Evolutionary conservation across 1,139 yeast genomes (phyloP), one percentile per base, ranked within the genome.

Genomic region (Blastobotrys aristatus): DNA sequence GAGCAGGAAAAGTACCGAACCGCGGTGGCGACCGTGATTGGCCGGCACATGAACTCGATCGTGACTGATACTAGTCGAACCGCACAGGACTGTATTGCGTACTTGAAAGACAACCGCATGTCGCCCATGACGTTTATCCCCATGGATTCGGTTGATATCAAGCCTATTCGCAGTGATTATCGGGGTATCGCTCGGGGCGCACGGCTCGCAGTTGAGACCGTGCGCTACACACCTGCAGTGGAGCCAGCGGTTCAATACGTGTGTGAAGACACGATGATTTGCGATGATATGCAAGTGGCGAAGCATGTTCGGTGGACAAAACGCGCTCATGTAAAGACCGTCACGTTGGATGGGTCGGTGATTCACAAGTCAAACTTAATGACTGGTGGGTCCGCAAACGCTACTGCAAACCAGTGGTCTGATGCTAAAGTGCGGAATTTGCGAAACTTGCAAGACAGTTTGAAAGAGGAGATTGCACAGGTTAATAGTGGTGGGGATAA

Each of bases 41-140:
- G 97, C 3, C 76, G 78, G 53, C 77, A 87, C 58, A 77, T 82
- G 56, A 95, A 92, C 63, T 77, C 97, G 0, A 77, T 92, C 10
- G 76, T 92, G 29, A 98, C 92, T 3, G 96, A 88, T 57, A 78
- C 79, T 21, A 69, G 84, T 2, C 66, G 80, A 11, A 78, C 84
- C 17, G 98, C 97, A 1, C 80, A 83, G 50, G 83, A 81, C 53
- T 90, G 98, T 67, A 84, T 92, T 57, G 79, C 80, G 16, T 83
- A 84, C 49, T 71, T 92, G 64, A 87, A 89, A 58, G 95, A 87
- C 55, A 92, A 94, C 62, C 75, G 96, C 54, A 72, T 84, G 11
- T 97, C 97, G 42, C 76, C 79, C 13, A 90, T 92, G 1, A 81
- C 95, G 0, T 90, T 92, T 57, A 84, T 92, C 52, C 98, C 98